Conservation (phyloP, 1,284 basidiomycete genomes). For the Prillingera fragicola region DNA sequence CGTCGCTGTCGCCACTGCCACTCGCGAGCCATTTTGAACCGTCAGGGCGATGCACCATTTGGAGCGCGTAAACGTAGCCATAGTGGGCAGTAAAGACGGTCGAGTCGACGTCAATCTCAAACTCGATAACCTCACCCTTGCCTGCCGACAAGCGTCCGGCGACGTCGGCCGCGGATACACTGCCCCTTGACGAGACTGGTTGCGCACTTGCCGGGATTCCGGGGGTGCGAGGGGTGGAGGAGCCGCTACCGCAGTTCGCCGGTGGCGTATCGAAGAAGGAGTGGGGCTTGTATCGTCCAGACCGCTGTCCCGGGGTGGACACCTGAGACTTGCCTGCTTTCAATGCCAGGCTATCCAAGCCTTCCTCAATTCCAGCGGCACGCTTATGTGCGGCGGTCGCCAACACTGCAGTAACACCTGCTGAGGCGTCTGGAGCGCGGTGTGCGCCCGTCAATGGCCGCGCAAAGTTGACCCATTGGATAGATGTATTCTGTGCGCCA, state of each 20-base stretch:
- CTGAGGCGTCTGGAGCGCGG: neutral
- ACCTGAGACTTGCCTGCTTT: no score
- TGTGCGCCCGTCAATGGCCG: neutral
- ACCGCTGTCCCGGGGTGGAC: conserved; percentile 25
- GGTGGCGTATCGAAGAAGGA: conserved; percentile 42
- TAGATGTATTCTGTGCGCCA: conserved; percentile 78
- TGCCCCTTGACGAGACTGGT: conserved; percentile 4
- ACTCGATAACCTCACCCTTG: conserved; percentile 25
- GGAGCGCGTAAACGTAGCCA: conserved; percentile 88
- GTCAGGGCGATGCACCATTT: conserved; percentile 49
- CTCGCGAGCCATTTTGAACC: conserved; percentile 61
- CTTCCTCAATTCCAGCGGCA: no score
- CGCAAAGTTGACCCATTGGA: conserved; percentile 73
- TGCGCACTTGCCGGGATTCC: neutral
- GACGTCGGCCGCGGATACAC: conserved; percentile 18
- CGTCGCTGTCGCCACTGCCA: conserved; percentile 80
- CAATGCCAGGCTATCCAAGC: no score
- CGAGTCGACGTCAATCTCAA: conserved; percentile 60
- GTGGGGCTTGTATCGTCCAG: conserved; percentile 42
- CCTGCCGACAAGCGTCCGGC: conserved; percentile 2
- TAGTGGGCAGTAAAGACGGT: conserved; percentile 83
- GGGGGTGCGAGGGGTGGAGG: conserved; percentile 27
- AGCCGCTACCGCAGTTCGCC: conserved; percentile 19
- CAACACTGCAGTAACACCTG: neutral
- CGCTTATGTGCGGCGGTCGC: neutral